Evolutionary conservation across 441 rosid genomes (phyloP), one percentile per base, ranked within the genome.

Genomic region (Croton laevigatus): DNA sequence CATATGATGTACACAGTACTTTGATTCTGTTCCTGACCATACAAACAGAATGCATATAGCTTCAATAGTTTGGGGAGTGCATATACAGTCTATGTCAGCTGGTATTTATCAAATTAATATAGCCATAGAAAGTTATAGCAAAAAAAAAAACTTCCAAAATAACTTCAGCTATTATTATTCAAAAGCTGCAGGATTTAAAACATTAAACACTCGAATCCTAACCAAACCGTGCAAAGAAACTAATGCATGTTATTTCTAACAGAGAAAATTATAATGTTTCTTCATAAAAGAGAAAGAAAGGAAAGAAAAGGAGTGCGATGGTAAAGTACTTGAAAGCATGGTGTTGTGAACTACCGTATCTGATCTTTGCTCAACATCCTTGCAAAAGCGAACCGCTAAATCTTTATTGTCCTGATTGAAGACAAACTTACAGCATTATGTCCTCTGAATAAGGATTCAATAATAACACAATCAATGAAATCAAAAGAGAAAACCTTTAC

Each of bases 321-420:
- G 73, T 57, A 52, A 58, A 72, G 79, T 59, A 68, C 73, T 46
- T 52, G 66, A 76, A 75, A 78, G 74, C 64, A 62, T 80, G 80
- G 80, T 79, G 61, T 72, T 70, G 71, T 65, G 14, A 62, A 82
- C 64, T 87, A 94, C 98, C 96, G 49, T 14, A 65, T 86, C 89
- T 46, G 98, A 88, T 86, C 99, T 82, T 53, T 82, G 79, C 87
- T 94, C 93, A 34, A 94, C 96, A 75, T 90, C 97, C 81, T 89
- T 94, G 89, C 98, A 94, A 77, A 94, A 92, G 38, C 89, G 85
- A 83, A 94, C 81, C 34, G 75, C 97, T 71, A 89, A 70, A 75
- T 94, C 99, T 6, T 73, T 42, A 54, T 69, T 66, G 8, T 84
- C 94, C 97, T 91, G 82, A 78, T 81, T 45, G 63, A 66, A 70